Evolutionary conservation across 192 early-diverging fungal genomes (phyloP), one percentile per base, ranked within the genome.

Genomic region (Coemansia sp.): DNA sequence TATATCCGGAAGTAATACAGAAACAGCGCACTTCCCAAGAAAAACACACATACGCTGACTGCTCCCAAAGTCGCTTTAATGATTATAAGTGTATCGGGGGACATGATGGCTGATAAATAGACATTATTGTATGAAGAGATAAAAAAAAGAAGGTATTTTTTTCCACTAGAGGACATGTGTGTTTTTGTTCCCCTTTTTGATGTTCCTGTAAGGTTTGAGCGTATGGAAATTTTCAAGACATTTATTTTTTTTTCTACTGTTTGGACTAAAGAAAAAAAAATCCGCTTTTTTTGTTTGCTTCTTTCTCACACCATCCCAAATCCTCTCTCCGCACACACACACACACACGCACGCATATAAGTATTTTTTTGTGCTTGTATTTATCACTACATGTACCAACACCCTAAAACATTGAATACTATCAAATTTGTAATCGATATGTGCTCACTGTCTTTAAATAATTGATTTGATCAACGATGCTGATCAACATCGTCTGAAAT

Each of bases 41-140:
- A 68, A 34, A 57, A 71, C 36, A 55, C 51, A 28, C 75, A 77
- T 2, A 72, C 66, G 33, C 70, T 52, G 6, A 71, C 55, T 1
- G 75, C 69, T 12, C 69, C 75, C 57, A 77, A 58, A 34, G 75
- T 71, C 0, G 70, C 69, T 51, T 77, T 77, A 3, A 77, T 22
- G n/a, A 77, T 71, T 35, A 77, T 53, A 14, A 53, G 15, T 18
- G 67, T 61, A 7, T 59, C 67, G 3, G 36, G 5, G 39, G 59
- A 62, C 39, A 62, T 62, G 15, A 35, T 60, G 32, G 32, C n/a
- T 39, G 39, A 34, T 39, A n/a, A 35, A 58, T 11, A 41, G 22
- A 35, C 4, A 61, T 14, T 33, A 61, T 33, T 38, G 15, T 36
- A 34, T 12, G 34, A 59, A 6, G 6, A 59, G n/a, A 34, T 41